Conservation (phyloP, 1,284 basidiomycete species). For the Trichosporon sp. region DNA sequence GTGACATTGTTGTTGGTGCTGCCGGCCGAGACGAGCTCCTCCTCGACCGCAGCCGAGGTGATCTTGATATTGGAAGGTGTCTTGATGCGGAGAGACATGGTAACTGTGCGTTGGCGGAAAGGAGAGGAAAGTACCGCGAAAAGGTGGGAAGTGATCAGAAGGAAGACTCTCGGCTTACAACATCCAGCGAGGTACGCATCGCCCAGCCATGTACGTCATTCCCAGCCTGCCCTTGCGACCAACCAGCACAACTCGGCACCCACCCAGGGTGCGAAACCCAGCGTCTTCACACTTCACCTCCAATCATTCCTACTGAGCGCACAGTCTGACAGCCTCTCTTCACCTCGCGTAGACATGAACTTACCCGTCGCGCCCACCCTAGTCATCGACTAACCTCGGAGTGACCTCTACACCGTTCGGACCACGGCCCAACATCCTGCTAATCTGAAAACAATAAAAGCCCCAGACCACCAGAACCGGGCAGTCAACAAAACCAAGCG, state of each 20-base stretch:
- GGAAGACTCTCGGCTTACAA: not conserved
- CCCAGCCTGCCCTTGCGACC: not conserved
- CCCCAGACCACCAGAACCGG: not conserved
- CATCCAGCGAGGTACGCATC: not conserved
- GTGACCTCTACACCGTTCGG: not conserved
- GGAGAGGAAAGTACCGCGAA: not conserved
- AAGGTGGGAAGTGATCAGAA: not conserved
- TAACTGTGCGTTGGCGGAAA: not conserved
- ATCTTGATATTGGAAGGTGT: constrained; percentile 20
- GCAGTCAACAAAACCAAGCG: not conserved
- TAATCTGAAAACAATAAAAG: not conserved
- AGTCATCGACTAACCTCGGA: not conserved
- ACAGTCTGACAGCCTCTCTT: not conserved
- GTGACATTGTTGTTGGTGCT: not conserved
- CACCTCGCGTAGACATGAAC: not conserved
- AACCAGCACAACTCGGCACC: not conserved
- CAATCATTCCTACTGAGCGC: not conserved
- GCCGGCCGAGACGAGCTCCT: not conserved
- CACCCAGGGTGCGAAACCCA: not conserved
- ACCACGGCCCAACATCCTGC: not conserved
- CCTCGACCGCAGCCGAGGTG: constrained; percentile 9
- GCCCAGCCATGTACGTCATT: constrained; percentile 13
- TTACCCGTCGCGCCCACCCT: not conserved
- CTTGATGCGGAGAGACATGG: constrained; percentile 7
- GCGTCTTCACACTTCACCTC: not conserved